Conservation (phyloP, 2,329 filamentous ascomycete genomes). For the Sphaerulina populicola region DNA sequence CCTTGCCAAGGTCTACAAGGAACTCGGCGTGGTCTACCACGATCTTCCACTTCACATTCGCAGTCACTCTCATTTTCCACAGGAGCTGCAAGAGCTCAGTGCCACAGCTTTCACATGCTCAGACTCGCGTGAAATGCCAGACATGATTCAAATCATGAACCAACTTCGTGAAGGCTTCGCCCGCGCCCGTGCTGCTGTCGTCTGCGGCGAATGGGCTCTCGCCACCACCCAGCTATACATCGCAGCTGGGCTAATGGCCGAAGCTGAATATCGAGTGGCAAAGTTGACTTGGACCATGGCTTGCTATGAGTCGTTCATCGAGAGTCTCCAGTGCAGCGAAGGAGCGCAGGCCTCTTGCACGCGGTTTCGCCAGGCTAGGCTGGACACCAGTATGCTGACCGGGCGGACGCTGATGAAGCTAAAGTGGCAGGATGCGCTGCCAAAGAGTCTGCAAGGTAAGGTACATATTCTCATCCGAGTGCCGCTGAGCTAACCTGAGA, state of each 20-base stretch:
- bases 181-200: conserved; percentile 8
- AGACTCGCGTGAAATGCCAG: conserved; percentile 12
- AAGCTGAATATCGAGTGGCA: neutral
- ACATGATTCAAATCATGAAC: conserved; percentile 11
- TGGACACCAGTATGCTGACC: neutral
- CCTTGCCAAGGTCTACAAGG: conserved; percentile 6
- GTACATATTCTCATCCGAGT: neutral
- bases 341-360: neutral
- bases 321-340: neutral
- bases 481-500: neutral
- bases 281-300: neutral
- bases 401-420: neutral
- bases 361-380: neutral
- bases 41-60: conserved; percentile 11
- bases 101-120: conserved; percentile 6
- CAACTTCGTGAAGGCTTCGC: conserved; percentile 7
- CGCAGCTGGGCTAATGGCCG: neutral
- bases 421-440: conserved; percentile 7
- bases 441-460: conserved; percentile 9
- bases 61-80: neutral
- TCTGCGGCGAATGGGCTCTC: conserved; percentile 6
- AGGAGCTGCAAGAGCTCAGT: conserved; percentile 5
- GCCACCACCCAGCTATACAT: conserved; percentile 2
- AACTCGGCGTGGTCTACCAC: conserved; percentile 10
- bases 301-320: neutral